These are phyloP conservation scores for Microbotryum saponariae DNA, from an alignment of 1,284 basidiomycete species.

Conservation along the genomic window DNA sequence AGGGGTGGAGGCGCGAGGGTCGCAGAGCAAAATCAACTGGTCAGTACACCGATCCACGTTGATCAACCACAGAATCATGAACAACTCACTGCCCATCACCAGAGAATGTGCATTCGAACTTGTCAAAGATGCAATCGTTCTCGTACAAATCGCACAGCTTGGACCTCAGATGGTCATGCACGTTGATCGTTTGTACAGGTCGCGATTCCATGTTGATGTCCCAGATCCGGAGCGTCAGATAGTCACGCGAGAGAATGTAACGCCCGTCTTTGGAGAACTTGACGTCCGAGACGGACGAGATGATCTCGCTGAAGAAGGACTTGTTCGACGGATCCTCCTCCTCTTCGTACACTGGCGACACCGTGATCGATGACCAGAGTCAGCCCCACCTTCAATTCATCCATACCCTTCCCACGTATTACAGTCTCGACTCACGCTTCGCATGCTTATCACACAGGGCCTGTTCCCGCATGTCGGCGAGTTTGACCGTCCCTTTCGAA, in stretches of 20 bases:
- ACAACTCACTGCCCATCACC: constrained; percentile 81
- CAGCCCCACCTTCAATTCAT: neutral
- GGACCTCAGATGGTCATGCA: constrained; percentile 93
- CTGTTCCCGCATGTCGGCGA: constrained; percentile 99
- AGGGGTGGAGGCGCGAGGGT: constrained; percentile 16
- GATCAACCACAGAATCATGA: neutral
- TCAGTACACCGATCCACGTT: neutral
- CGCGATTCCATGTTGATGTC: constrained; percentile 98
- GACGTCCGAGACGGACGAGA: constrained; percentile 98
- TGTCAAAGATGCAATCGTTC: constrained; percentile 99
- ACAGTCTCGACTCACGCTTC: constrained; percentile 62
- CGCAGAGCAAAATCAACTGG: neutral
- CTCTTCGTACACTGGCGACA: constrained; percentile 77
- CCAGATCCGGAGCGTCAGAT: constrained; percentile 98
- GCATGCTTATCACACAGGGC: constrained; percentile 94
- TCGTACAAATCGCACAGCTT: constrained; percentile 99
- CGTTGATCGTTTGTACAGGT: constrained; percentile 95
- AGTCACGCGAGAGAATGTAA: constrained; percentile 94
- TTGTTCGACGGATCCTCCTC: constrained; percentile 95
- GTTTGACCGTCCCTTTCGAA: constrained; percentile 98
- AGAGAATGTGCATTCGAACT: constrained; percentile 96
- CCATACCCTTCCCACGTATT: neutral
- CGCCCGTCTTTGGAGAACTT: constrained; percentile 97
- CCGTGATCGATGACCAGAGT: constrained; percentile 23
- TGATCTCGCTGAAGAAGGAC: constrained; percentile 99